These are phyloP conservation scores for Coemansia sp. DNA, from an alignment of 192 early-diverging fungal genomes.

Conservation along the genomic window DNA sequence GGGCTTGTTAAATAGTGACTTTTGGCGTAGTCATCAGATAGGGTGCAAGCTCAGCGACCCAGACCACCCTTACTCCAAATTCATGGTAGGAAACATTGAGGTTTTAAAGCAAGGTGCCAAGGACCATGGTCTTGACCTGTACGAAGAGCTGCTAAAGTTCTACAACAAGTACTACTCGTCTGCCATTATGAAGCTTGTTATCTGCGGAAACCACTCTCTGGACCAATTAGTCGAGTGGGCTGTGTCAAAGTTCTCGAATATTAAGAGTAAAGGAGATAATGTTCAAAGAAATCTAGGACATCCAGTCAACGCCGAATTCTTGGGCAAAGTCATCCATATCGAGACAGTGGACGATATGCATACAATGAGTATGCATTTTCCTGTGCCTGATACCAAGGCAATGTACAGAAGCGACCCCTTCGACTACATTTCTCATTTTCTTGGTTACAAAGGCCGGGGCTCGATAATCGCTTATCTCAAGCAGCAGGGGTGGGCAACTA, in stretches of 20 bases:
- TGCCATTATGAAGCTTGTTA: constrained; percentile 87
- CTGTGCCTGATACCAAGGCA: constrained; percentile 70
- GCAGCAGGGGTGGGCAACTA: constrained; percentile 79
- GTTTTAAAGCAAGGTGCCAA: constrained; percentile 62
- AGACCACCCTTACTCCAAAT: constrained; percentile 75
- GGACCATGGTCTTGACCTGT: constrained; percentile 65
- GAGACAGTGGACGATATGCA: constrained; percentile 75
- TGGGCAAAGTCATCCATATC: constrained; percentile 57
- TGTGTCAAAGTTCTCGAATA: constrained; percentile 72
- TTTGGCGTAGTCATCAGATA: not conserved
- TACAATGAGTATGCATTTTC: constrained; percentile 71
- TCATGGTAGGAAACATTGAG: constrained; percentile 82
- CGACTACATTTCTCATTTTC: constrained; percentile 72
- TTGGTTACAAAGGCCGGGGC: constrained; percentile 80
- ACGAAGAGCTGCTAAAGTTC: constrained; percentile 78
- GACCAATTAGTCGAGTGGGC: constrained; percentile 77
- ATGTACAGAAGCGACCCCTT: constrained; percentile 49
- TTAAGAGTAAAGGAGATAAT: constrained; percentile 72
- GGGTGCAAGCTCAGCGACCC: constrained; percentile 38
- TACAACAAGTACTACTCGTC: constrained; percentile 85
- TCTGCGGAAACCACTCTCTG: constrained; percentile 77
- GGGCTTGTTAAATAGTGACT: constrained; percentile 73
- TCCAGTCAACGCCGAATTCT: not conserved
- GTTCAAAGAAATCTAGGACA: constrained; percentile 21
- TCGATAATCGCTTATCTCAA: constrained; percentile 81